A percentile compares a stretch with the other conserved stretches of the same genome.
These are phyloP conservation scores for Rhizoclosmatium globosum DNA, from an alignment of 192 early-diverging fungal species.

Conservation along the genomic window DNA sequence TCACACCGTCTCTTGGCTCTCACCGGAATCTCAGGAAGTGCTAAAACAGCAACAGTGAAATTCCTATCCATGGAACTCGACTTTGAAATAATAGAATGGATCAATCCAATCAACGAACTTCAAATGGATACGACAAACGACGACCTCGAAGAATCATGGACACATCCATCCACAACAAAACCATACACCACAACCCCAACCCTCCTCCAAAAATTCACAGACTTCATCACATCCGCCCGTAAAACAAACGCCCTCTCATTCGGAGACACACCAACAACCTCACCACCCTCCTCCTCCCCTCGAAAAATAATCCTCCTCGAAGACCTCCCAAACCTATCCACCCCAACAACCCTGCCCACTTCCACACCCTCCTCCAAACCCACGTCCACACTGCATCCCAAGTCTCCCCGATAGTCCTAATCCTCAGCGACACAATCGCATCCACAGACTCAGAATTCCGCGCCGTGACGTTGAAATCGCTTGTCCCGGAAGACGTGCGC, in stretches of 20 bases:
- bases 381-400: constrained; percentile 32
- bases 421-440: constrained; percentile 42
- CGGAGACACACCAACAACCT: background rate
- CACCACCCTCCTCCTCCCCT: background rate
- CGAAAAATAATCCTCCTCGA: constrained; percentile 54
- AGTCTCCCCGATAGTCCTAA: constrained; percentile 47
- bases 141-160: background rate
- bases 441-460: background rate
- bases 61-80: constrained; percentile 46
- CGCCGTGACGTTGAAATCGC: constrained; percentile 5
- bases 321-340: constrained; percentile 52
- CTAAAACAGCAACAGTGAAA: constrained; percentile 52
- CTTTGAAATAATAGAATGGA: constrained; percentile 56
- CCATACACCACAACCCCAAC: background rate
- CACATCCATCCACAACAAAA: background rate
- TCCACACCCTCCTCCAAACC: constrained; percentile 44
- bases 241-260: constrained; percentile 33
- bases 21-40: constrained; percentile 56
- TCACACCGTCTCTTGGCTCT: constrained; percentile 43
- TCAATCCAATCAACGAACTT: constrained; percentile 45
- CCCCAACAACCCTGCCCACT: constrained; percentile 22
- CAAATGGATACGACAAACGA: background rate
- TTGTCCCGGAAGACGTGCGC: constrained; percentile 49
- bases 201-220: constrained; percentile 30
- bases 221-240: constrained; percentile 23